Evolutionary conservation across 2,329 filamentous ascomycete species (phyloP), one percentile per base, ranked within the genome.

Genomic region (Fusarium cyanostomum): DNA sequence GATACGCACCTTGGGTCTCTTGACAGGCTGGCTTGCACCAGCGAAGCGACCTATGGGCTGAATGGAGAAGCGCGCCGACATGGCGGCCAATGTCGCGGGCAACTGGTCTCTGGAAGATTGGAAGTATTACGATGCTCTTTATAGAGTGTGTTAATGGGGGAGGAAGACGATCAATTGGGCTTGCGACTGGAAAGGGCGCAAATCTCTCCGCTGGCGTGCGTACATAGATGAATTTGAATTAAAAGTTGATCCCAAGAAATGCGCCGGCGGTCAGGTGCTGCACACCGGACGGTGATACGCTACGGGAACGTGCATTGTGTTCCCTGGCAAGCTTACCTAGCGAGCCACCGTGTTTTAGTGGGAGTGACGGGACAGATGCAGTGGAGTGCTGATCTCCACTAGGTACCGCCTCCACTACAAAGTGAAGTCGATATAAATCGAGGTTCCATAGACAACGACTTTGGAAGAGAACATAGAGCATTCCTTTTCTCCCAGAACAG

Each of bases 11-110:
- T 86, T 92, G 16, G 92, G 92, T 66, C 92, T 83, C 72, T 89
- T 89, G 59, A 96, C 89, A 4, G 89, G 83, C 59, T 91, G 86
- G 71, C 87, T 89, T 44, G 82, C 81, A 54, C 89, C 89, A 35
- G 80, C 79, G 73, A 94, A 94, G 44, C 88, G 86, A 55, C 83
- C 80, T 51, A 91, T 78, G n/a, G 91, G 90, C 67, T 90, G 85
- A 59, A 93, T 86, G 21, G 86, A 75, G 73, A 92, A 93, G 41
- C 57, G 66, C n/a, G 72, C 58, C 8, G 73, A 45, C 74, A 76
- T 76, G 38, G 30, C 31, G 28, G 21, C 44, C 26, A 18, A 42
- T 15, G 27, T 24, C 13, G 15, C 37, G 27, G 8, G 33, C 46
- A 27, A 31, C 21, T 15, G 34, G 35, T 8, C 24, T 26, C 39